phyloP scores from a whole-genome alignment of 2,329 filamentous ascomycete genomes.

The Nemania bipapillata region DNA sequence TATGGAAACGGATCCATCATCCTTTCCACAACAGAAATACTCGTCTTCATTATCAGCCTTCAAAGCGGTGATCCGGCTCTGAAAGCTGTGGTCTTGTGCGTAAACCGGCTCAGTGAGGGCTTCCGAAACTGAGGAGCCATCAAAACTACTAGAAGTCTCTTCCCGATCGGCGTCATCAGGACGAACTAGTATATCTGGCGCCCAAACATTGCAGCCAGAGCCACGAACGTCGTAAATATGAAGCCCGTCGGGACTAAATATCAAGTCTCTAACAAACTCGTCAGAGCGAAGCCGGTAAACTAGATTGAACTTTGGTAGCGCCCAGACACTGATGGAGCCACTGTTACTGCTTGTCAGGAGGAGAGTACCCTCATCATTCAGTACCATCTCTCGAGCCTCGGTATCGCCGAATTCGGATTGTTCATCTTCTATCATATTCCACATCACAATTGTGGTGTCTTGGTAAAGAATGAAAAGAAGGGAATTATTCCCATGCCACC shows the following conservation, averaged over 20 bases:
- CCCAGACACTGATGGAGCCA: constrained; percentile 14
- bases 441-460: constrained; percentile 14
- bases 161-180: not conserved
- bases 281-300: not conserved
- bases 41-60: too few species aligned
- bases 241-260: not conserved
- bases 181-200: constrained; percentile 1
- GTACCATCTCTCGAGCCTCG: not conserved
- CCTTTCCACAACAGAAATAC: constrained; percentile 8
- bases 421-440: constrained; percentile 14
- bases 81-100: too few species aligned
- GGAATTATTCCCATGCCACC: not conserved
- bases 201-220: constrained; percentile 10
- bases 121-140: too few species aligned
- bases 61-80: too few species aligned
- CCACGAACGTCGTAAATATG: constrained; percentile 1
- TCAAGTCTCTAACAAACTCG: not conserved
- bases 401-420: constrained; percentile 6
- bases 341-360: constrained; percentile 5
- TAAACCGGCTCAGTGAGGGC: too few species aligned
- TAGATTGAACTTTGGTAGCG: not conserved
- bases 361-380: constrained; percentile 4
- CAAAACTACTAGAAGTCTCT: too few species aligned
- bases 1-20: constrained; percentile 13
- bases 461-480: constrained; percentile 7